A percentile compares a stretch with the other conserved stretches of the same genome.
Evolutionary conservation across 306 rosid species (phyloP).

Genomic region (Ormosia emarginata): DNA sequence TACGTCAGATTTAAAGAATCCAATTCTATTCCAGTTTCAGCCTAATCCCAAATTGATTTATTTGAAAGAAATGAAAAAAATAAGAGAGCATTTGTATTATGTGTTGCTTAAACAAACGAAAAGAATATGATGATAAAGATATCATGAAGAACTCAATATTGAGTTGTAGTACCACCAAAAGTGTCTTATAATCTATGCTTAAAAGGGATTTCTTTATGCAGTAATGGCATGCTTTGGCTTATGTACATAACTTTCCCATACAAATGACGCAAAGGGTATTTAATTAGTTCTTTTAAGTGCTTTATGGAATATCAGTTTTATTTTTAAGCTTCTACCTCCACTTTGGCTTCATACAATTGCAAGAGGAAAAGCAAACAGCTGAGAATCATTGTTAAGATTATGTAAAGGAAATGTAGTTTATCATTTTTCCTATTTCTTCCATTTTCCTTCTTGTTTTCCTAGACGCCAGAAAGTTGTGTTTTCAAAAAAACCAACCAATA

Average conservation of each 20-base stretch:
- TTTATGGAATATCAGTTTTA: background rate
- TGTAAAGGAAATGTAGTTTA: background rate
- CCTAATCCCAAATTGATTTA: slow-evolving; percentile 23
- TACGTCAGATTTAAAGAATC: slow-evolving; percentile 32
- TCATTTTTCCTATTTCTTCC: slow-evolving; percentile 12
- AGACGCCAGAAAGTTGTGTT: background rate
- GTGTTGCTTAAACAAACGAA: slow-evolving; percentile 21
- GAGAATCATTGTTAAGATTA: background rate
- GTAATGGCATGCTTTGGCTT: slow-evolving; percentile 14
- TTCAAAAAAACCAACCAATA: background rate
- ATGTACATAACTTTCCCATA: slow-evolving; percentile 6
- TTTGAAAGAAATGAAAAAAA: slow-evolving; percentile 6
- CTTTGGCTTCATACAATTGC: background rate
- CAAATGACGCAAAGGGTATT: slow-evolving; percentile 4
- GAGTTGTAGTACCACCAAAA: slow-evolving; percentile 21
- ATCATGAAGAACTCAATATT: slow-evolving; percentile 20
- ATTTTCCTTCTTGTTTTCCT: background rate
- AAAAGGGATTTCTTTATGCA: background rate
- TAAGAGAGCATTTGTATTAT: slow-evolving; percentile 20
- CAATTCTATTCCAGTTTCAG: slow-evolving; percentile 31
- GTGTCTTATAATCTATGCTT: slow-evolving; percentile 22
- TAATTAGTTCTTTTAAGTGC: slow-evolving; percentile 17
- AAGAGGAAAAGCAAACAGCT: background rate
- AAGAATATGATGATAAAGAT: slow-evolving; percentile 37
- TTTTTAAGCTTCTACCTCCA: slow-evolving; percentile 9